Evolutionary conservation across 352 stramenopile species (phyloP).

Genomic region (Globisporangium parvum): DNA sequence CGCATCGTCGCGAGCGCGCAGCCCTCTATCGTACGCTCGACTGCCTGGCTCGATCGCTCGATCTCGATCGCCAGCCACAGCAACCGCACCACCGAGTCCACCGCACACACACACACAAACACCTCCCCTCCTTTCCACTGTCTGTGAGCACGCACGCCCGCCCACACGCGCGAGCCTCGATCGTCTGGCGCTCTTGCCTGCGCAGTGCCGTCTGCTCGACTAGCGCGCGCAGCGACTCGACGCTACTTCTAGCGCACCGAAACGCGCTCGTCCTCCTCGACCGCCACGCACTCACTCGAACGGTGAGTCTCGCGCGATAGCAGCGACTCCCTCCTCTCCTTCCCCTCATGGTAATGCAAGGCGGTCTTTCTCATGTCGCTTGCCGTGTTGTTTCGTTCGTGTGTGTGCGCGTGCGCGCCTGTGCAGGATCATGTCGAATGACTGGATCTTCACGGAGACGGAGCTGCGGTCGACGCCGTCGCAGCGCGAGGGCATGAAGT

Average conservation of each 20-base stretch:
- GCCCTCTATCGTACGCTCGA: too few relatives aligned
- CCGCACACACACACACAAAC: too few relatives aligned
- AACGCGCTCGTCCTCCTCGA: background rate
- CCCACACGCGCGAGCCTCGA: too few relatives aligned
- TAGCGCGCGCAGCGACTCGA: background rate
- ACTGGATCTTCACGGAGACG: constrained; percentile 77
- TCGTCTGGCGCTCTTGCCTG: too few relatives aligned
- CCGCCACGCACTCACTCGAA: background rate
- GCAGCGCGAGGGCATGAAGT: constrained; percentile 70
- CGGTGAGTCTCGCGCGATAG: background rate
- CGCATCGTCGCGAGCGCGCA: too few relatives aligned
- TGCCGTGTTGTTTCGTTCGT: background rate
- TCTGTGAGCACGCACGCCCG: too few relatives aligned
- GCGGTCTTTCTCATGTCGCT: background rate
- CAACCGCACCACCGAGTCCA: too few relatives aligned
- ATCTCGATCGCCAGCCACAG: too few relatives aligned
- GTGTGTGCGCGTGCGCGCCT: background rate
- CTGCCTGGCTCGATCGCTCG: too few relatives aligned
- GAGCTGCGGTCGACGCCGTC: constrained; percentile 67
- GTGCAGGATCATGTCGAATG: constrained; percentile 27
- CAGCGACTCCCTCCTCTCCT: too few relatives aligned
- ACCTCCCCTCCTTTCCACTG: too few relatives aligned
- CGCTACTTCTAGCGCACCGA: background rate
- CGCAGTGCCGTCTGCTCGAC: background rate
- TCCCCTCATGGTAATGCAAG: background rate